A percentile compares a stretch with the other conserved stretches of the same genome.
Evolutionary conservation across 2,329 filamentous ascomycete genomes (phyloP).

Genomic region (Thielaviopsis populi): DNA sequence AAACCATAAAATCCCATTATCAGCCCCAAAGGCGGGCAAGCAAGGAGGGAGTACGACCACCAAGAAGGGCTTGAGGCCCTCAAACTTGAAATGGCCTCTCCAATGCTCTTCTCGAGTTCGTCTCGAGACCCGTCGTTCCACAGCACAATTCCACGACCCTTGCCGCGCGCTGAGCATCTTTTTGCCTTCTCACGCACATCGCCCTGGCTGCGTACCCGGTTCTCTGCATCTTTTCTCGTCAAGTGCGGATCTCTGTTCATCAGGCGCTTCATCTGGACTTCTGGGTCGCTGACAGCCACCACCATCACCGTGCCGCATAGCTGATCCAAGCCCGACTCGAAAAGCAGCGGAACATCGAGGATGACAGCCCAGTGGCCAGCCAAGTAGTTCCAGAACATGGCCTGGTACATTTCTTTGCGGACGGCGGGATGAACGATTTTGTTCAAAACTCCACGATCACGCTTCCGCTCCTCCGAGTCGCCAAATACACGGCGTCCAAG

Average conservation of each 20-base stretch:
- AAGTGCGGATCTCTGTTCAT: slow-evolving; percentile 63
- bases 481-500: slow-evolving; percentile 82
- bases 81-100: slow-evolving; percentile 48
- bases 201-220: slow-evolving; percentile 72
- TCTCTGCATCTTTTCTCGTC: slow-evolving; percentile 70
- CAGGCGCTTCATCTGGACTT: slow-evolving; percentile 68
- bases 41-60: slow-evolving; percentile 63
- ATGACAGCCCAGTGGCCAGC: slow-evolving; percentile 75
- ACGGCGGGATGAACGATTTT: slow-evolving; percentile 88
- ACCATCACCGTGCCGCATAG: slow-evolving; percentile 78
- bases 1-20: slow-evolving; percentile 55
- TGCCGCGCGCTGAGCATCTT: slow-evolving; percentile 50
- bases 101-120: slow-evolving; percentile 53
- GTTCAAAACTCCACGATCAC: slow-evolving; percentile 66
- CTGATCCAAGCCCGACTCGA: slow-evolving; percentile 73
- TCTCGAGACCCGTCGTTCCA: slow-evolving; percentile 75
- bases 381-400: slow-evolving; percentile 58
- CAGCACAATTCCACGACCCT: slow-evolving; percentile 59
- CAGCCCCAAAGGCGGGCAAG: slow-evolving; percentile 61
- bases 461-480: slow-evolving; percentile 49
- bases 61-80: slow-evolving; percentile 52
- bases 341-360: slow-evolving; percentile 80
- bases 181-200: slow-evolving; percentile 73
- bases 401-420: slow-evolving; percentile 62
- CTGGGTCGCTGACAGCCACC: slow-evolving; percentile 67